phyloP scores from a whole-genome alignment of 371 early-diverging fungal species.

The Amoeboaphelidium protococcarum region DNA sequence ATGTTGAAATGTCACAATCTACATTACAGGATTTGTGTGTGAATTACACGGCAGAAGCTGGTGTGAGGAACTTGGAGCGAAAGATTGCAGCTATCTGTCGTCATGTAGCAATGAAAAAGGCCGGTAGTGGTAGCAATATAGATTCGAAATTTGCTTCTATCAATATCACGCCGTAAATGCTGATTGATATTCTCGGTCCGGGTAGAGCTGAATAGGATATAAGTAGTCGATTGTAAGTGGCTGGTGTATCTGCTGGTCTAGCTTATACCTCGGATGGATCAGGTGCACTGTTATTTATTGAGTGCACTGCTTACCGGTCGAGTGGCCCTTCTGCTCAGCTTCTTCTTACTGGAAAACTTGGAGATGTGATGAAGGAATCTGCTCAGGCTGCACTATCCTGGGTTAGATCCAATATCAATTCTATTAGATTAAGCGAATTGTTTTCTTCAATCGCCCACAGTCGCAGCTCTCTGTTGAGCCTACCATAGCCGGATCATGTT shows the following conservation, averaged over 20 bases:
- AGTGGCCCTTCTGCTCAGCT: conserved; percentile 29
- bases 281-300: conserved; percentile 50
- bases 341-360: conserved; percentile 42
- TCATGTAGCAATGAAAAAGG: conserved; percentile 32
- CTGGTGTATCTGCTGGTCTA: conserved; percentile 55
- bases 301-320: conserved; percentile 44
- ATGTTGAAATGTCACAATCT: conserved; percentile 24
- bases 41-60: conserved; percentile 59
- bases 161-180: conserved; percentile 5
- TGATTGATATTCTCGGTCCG: not conserved
- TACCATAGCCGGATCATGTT: too few species aligned
- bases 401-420: too few species aligned
- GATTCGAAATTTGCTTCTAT: conserved; percentile 8
- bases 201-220: conserved; percentile 29
- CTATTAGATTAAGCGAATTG: too few species aligned
- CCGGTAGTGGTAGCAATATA: conserved; percentile 11
- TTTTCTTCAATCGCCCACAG: too few species aligned
- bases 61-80: conserved; percentile 49
- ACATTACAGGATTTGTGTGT: conserved; percentile 29
- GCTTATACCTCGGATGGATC: conserved; percentile 48
- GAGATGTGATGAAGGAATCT: conserved; percentile 66
- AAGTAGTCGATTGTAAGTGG: conserved; percentile 21
- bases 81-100: conserved; percentile 45
- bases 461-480: too few species aligned
- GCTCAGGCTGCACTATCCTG: conserved; percentile 48